Percentiles rank a stretch among this genome's conserved stretches.
Conservation (phyloP, 1,284 basidiomycete genomes). For the Cutaneotrichosporon daszewskae region DNA sequence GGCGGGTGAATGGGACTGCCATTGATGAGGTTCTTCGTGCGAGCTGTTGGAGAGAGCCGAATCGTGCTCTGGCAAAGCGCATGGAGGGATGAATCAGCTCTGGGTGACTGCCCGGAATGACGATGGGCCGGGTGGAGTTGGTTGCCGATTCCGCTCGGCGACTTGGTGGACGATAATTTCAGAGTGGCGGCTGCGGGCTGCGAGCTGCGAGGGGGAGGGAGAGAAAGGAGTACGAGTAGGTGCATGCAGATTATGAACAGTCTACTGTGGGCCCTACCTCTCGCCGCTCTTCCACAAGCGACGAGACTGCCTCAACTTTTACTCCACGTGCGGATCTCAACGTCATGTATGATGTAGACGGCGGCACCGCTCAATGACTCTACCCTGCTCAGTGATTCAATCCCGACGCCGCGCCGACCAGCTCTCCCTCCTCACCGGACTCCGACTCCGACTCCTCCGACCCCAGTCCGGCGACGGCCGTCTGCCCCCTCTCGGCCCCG, state of each 20-base stretch:
- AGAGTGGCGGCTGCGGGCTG: no score
- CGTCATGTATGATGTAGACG: no score
- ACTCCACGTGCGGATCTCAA: no score
- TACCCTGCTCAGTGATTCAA: not conserved
- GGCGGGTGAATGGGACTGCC: slow-evolving; percentile 29
- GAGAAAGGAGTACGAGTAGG: no score
- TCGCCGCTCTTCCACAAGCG: not conserved
- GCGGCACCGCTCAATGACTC: no score
- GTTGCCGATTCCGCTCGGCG: no score
- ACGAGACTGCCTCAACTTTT: no score
- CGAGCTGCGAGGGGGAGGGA: no score
- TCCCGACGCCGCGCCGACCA: slow-evolving; percentile 1
- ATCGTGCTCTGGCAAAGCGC: not conserved
- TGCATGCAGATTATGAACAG: not conserved
- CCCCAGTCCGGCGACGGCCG: slow-evolving; percentile 4
- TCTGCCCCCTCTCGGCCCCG: slow-evolving; percentile 3
- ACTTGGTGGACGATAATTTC: no score
- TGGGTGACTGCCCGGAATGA: not conserved
- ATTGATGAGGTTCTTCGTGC: no score
- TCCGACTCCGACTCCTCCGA: slow-evolving; percentile 10
- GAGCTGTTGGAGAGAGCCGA: not conserved
- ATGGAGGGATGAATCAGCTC: not conserved
- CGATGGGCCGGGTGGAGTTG: no score
- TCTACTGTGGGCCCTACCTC: not conserved
- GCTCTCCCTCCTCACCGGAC: slow-evolving; percentile 13